Conservation (phyloP, 441 rosid genomes). For the Geranium incanum region DNA sequence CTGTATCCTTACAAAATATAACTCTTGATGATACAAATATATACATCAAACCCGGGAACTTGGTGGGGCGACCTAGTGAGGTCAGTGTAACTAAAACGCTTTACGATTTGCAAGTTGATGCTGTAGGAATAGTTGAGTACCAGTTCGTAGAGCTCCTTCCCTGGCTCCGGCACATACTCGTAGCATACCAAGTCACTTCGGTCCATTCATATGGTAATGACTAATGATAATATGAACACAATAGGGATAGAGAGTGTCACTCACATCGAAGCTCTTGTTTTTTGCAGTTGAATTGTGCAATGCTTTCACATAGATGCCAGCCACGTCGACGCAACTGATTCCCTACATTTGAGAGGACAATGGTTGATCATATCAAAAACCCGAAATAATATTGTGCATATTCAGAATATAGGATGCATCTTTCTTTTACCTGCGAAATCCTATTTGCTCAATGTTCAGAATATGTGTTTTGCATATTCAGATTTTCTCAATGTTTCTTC, state of each 20-base stretch:
- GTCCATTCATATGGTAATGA: constrained; percentile 8
- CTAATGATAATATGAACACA: background rate
- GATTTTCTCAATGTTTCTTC: constrained; percentile 90
- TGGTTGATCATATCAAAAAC: background rate
- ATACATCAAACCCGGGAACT: constrained; percentile 8
- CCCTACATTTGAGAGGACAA: constrained; percentile 38
- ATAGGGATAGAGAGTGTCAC: constrained; percentile 23
- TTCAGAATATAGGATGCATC: background rate
- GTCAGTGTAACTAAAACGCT: background rate
- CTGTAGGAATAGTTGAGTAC: constrained; percentile 30
- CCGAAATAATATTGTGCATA: background rate
- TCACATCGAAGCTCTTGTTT: constrained; percentile 93
- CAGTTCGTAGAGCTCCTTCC: constrained; percentile 85
- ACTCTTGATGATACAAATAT: background rate
- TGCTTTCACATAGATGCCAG: constrained; percentile 91
- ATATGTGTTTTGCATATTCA: constrained; percentile 40
- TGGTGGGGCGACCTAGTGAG: background rate
- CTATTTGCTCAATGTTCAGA: constrained; percentile 77
- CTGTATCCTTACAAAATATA: background rate
- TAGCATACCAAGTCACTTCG: constrained; percentile 47
- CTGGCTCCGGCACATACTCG: constrained; percentile 83
- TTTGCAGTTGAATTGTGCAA: constrained; percentile 90
- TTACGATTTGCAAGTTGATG: background rate
- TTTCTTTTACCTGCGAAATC: constrained; percentile 61
- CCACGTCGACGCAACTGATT: constrained; percentile 91